Evolutionary conservation across 768 basidiomycete species (phyloP).

Genomic region (Mycena pura): DNA sequence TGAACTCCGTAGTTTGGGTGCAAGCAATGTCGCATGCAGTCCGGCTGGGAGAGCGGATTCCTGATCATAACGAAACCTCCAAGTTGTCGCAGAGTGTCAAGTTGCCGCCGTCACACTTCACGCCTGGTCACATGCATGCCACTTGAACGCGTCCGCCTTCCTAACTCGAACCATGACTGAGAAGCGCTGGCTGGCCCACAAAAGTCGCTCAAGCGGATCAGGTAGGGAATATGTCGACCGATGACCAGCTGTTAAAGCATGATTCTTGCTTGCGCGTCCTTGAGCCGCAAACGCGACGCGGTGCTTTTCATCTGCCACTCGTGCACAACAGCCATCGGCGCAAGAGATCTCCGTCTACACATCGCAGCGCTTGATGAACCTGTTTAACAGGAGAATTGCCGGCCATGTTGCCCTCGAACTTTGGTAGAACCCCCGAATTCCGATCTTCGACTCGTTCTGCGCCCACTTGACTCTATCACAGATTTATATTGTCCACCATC

Average conservation of each 20-base stretch:
- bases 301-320: not conserved
- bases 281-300: not conserved
- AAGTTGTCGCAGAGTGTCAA: not conserved
- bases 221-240: slow-evolving; percentile 15
- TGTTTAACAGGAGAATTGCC: slow-evolving; percentile 17
- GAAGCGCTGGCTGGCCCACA: not conserved
- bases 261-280: not conserved
- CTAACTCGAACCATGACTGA: slow-evolving; percentile 8
- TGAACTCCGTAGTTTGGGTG: too few species aligned
- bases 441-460: slow-evolving; percentile 17
- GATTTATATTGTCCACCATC: slow-evolving; percentile 14
- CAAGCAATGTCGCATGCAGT: too few species aligned
- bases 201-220: slow-evolving; percentile 17
- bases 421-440: slow-evolving; percentile 18
- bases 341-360: slow-evolving; percentile 7
- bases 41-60: too few species aligned
- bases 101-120: too few species aligned
- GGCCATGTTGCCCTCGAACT: slow-evolving; percentile 1
- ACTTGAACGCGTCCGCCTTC: too few species aligned
- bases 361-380: slow-evolving; percentile 13
- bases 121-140: too few species aligned
- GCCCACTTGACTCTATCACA: slow-evolving; percentile 19
- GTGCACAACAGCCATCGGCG: not conserved
- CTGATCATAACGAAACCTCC: too few species aligned
- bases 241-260: not conserved